Percentiles rank a stretch among this genome's conserved stretches.
Conservation (phyloP, 2,329 filamentous ascomycete species). For the Cordyceps cicadae region DNA sequence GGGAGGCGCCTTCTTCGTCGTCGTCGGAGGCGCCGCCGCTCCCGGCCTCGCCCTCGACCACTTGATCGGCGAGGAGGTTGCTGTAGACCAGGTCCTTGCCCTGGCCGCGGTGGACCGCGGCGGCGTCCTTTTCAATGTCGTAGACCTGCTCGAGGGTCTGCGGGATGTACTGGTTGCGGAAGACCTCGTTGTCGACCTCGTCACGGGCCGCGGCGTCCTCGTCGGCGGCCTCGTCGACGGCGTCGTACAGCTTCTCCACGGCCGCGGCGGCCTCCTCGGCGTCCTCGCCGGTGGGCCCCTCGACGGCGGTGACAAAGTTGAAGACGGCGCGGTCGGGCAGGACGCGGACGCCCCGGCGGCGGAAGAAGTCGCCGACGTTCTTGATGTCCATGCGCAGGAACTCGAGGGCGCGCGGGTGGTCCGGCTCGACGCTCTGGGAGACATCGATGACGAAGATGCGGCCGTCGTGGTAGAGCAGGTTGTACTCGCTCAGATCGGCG, state of each 20-base stretch:
- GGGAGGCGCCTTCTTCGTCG: conserved; percentile 37
- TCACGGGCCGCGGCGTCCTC: conserved; percentile 48
- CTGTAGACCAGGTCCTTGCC: conserved; percentile 76
- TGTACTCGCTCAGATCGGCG: conserved; percentile 97
- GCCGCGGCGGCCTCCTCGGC: conserved; percentile 50
- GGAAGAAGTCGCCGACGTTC: conserved; percentile 91
- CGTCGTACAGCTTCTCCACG: conserved; percentile 60
- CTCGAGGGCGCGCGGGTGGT: conserved; percentile 85
- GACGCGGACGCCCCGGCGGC: conserved; percentile 71
- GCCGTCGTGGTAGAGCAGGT: conserved; percentile 78
- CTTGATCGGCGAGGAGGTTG: conserved; percentile 68
- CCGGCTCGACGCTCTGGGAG: conserved; percentile 92
- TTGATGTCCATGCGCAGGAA: conserved; percentile 98
- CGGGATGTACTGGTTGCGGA: conserved; percentile 92
- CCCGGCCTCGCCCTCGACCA: conserved; percentile 33
- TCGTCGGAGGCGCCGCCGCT: conserved; percentile 15
- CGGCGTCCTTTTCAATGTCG: conserved; percentile 84
- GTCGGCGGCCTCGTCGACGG: conserved; percentile 40
- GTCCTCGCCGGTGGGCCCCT: conserved; percentile 53
- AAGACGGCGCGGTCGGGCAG: conserved; percentile 75
- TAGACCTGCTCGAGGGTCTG: conserved; percentile 95
- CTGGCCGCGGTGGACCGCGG: conserved; percentile 64
- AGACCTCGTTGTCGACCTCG: conserved; percentile 83
- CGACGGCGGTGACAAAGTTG: conserved; percentile 64
- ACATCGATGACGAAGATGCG: conserved; percentile 93